A percentile compares a stretch with the other conserved stretches of the same genome.
These are phyloP conservation scores for Monosporascus ibericus DNA, from an alignment of 2,329 filamentous ascomycete species.

Conservation along the genomic window DNA sequence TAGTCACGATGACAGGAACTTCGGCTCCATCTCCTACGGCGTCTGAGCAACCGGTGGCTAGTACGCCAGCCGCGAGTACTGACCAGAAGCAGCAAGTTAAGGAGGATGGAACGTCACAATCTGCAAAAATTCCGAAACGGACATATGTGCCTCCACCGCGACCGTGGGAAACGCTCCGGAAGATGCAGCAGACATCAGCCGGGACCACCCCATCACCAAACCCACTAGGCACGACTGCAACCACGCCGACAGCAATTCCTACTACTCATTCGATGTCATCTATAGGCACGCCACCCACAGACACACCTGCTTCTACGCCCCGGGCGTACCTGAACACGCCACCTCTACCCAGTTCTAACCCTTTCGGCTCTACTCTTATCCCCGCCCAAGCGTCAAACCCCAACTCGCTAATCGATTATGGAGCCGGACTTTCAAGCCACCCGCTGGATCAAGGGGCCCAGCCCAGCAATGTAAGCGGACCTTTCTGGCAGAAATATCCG, in stretches of 20 bases:
- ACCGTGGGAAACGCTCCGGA: slow-evolving; percentile 25
- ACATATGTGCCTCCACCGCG: slow-evolving; percentile 25
- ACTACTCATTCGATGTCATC: not conserved
- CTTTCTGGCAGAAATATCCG: slow-evolving; percentile 22
- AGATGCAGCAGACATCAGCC: slow-evolving; percentile 8
- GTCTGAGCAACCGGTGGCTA: slow-evolving; percentile 2
- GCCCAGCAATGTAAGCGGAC: slow-evolving; percentile 27
- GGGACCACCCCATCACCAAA: not conserved
- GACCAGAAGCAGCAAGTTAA: not conserved
- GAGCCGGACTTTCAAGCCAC: slow-evolving; percentile 10
- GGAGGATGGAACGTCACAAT: slow-evolving; percentile 1
- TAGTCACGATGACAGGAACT: not conserved
- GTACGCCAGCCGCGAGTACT: not conserved
- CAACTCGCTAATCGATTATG: slow-evolving; percentile 3
- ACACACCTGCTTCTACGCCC: not conserved
- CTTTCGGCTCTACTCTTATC: not conserved
- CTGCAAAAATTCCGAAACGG: slow-evolving; percentile 13
- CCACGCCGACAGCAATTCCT: slow-evolving; percentile 1
- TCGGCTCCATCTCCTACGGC: not conserved
- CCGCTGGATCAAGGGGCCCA: slow-evolving; percentile 16
- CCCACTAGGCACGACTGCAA: slow-evolving; percentile 1
- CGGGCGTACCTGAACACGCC: not conserved
- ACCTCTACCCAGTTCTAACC: not conserved
- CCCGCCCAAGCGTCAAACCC: not conserved
- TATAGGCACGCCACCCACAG: not conserved